A percentile compares a stretch with the other conserved stretches of the same genome.
Conservation (phyloP, 2,329 filamentous ascomycete genomes). For the Thelonectria rubi region DNA sequence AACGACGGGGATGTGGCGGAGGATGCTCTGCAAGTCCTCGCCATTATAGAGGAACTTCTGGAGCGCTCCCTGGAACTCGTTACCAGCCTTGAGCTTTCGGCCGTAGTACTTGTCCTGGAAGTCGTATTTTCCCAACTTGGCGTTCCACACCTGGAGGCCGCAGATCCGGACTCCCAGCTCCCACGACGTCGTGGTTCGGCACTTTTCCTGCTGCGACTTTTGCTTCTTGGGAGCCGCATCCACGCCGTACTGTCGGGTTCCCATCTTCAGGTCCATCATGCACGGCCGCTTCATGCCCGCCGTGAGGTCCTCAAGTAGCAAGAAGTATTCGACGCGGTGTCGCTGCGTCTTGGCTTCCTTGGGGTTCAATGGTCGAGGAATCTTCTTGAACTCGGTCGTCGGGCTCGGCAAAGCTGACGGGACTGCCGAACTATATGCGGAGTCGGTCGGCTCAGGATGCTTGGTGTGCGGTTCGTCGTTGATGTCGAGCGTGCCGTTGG, state of each 20-base stretch:
- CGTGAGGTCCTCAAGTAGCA: constrained; percentile 93
- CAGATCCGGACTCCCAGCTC: constrained; percentile 93
- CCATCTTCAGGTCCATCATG: constrained; percentile 98
- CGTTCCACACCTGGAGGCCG: constrained; percentile 96
- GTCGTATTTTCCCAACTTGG: constrained; percentile 81
- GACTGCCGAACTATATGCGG: constrained; percentile 41
- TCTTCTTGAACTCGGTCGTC: constrained; percentile 49
- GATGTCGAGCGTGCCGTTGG: not conserved
- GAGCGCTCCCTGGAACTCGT: constrained; percentile 88
- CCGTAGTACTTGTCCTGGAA: constrained; percentile 99
- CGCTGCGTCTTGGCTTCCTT: constrained; percentile 76
- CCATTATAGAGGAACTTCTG: constrained; percentile 93
- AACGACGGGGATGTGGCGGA: constrained; percentile 87
- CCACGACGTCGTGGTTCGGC: constrained; percentile 88
- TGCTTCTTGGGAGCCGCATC: constrained; percentile 93
- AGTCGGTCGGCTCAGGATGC: constrained; percentile 46
- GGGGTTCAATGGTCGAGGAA: constrained; percentile 74
- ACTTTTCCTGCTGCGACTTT: constrained; percentile 91
- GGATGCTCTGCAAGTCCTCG: constrained; percentile 79
- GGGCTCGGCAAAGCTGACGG: constrained; percentile 52
- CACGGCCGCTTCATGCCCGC: constrained; percentile 96
- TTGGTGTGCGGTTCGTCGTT: constrained; percentile 21
- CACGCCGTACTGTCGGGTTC: constrained; percentile 94
- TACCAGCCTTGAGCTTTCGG: constrained; percentile 83
- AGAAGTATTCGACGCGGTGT: constrained; percentile 86